Conservation (phyloP, 1,139 yeast genomes). For the Meyerozyma guilliermondii region DNA sequence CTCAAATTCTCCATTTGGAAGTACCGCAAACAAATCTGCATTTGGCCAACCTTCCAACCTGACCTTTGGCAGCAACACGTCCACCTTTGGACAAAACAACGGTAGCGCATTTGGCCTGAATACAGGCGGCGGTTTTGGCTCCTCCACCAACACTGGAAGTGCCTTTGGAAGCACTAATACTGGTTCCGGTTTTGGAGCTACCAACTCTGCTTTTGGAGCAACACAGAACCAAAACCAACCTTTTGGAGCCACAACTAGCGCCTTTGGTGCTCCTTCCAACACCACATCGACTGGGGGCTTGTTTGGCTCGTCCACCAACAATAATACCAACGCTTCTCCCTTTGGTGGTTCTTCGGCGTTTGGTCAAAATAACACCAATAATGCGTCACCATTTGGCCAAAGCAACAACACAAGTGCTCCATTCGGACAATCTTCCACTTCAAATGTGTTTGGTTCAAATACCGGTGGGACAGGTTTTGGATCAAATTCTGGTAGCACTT, state of each 20-base stretch:
- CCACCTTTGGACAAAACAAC: constrained; percentile 6
- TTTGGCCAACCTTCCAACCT: constrained; percentile 11
- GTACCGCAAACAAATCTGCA: constrained; percentile 9
- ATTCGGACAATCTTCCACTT: constrained; percentile 10
- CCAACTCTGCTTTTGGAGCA: constrained; percentile 5
- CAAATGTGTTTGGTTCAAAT: constrained; percentile 9
- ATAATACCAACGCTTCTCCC: constrained; percentile 8
- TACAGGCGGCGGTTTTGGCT: constrained; percentile 6
- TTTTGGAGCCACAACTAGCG: constrained; percentile 7
- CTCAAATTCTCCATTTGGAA: constrained; percentile 16
- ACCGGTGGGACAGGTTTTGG: constrained; percentile 9
- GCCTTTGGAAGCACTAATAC: constrained; percentile 8
- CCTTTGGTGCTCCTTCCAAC: constrained; percentile 12
- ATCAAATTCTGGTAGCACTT: constrained; percentile 9
- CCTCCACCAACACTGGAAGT: constrained; percentile 15
- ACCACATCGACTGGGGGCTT: constrained; percentile 14
- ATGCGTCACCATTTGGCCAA: constrained; percentile 26
- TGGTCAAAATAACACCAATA: constrained; percentile 19
- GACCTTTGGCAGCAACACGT: constrained; percentile 16
- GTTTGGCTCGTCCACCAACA: constrained; percentile 11
- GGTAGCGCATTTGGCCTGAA: constrained; percentile 4
- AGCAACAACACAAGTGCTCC: constrained; percentile 7
- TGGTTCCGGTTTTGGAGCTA: constrained; percentile 11
- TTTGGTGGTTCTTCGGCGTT: constrained; percentile 13
- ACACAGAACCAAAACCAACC: constrained; percentile 2